Evolutionary conservation across 2,329 filamentous ascomycete genomes (phyloP).

Genomic region (Penicillium sp.): DNA sequence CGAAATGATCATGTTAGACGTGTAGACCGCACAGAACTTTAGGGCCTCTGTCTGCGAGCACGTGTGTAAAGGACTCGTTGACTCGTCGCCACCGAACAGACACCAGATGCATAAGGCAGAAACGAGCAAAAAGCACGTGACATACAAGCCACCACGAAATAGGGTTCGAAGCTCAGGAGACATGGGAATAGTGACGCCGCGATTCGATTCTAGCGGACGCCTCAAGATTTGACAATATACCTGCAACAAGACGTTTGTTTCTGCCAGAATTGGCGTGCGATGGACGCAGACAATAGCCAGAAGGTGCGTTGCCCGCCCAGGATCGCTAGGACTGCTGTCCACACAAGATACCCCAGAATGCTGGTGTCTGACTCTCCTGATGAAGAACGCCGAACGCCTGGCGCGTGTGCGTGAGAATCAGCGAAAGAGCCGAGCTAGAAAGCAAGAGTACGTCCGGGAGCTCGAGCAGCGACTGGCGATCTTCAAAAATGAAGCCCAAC

Average conservation of each 20-base stretch:
- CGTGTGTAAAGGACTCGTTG: too few species aligned
- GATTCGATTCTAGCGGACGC: not conserved
- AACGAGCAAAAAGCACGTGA: constrained; percentile 3
- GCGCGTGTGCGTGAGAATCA: constrained; percentile 48
- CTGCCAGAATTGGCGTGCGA: not conserved
- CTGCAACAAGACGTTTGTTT: not conserved
- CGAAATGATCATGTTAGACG: too few species aligned
- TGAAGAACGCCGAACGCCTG: constrained; percentile 32
- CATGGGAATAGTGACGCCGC: not conserved
- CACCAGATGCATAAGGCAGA: constrained; percentile 8
- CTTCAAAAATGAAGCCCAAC: constrained; percentile 31
- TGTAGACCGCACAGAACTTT: too few species aligned
- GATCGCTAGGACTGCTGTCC: too few species aligned
- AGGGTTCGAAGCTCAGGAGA: constrained; percentile 1
- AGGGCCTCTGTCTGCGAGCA: not conserved
- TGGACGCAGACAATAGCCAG: constrained; percentile 5
- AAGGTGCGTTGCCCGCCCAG: constrained; percentile 5
- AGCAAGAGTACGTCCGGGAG: constrained; percentile 40
- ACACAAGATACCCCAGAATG: not conserved
- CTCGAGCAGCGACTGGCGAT: constrained; percentile 36
- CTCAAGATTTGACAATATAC: not conserved
- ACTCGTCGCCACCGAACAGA: not conserved
- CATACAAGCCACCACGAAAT: not conserved
- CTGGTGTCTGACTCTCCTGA: constrained; percentile 7
- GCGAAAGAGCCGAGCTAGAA: constrained; percentile 40